Evolutionary conservation across 2,329 filamentous ascomycete genomes (phyloP), one percentile per base, ranked within the genome.

Genomic region (Exserohilum turcica): DNA sequence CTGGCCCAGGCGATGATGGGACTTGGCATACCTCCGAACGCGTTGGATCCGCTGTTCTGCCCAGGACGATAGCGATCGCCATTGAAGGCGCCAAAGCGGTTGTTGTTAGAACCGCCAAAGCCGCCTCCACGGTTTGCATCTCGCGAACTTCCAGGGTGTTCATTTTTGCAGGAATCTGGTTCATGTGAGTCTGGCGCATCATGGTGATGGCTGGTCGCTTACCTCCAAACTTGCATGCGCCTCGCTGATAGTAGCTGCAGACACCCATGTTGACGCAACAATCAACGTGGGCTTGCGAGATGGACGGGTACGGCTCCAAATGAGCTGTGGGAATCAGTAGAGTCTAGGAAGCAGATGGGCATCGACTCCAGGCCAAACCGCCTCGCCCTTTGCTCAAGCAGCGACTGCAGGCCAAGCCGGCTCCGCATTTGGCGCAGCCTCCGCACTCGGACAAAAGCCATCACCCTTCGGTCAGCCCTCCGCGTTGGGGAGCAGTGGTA

Each of bases 231-330:
- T 77, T 84, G 78, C 88, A 91, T 57, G 79, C 79, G 37, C 86
- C 86, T 69, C 86, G 80, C 68, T 82, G 81, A 66, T 80, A 91
- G 71, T 84, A 90, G 59, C 74, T 81, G 78, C 88, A 91, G 50
- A 88, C 68, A 27, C 69, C 66, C 78, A 80, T 76, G 37, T 48
- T 45, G 43, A 37, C 16, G 18, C 21, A 21, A 35, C 50, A 43
- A 43, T 29, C 39, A 31, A 52, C 18, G 10, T 21, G 29, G 35
- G 1, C 5, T 10, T 46, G 19, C 13, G 3, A 38, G 31, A 12
- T 32, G 15, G 39, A 38, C 6, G n/a, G 15, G 6, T 43, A 55
- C 35, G 1, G 38, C 32, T 39, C 46, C 46, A 19, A 57, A 54
- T 33, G 54, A 39, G 48, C 64, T 70, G 43, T 28, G 21, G 13